Percentiles rank a stretch among this genome's conserved stretches.
Conservation (phyloP, 140 eudicot species). For the Stevia rebaudiana region DNA sequence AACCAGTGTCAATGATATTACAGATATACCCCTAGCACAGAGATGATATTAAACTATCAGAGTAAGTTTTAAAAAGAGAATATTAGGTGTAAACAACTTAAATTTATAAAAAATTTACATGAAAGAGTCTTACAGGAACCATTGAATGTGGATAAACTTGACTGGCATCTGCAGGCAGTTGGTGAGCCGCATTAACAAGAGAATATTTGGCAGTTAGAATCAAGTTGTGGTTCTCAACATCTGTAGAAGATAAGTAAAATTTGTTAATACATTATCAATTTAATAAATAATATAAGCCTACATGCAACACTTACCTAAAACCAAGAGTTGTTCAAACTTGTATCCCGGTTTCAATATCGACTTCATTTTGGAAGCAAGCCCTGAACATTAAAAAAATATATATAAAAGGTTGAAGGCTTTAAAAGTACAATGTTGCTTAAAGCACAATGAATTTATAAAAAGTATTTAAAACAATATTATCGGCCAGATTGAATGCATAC, state of each 20-base stretch:
- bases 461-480: not conserved
- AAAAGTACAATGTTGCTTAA: not conserved
- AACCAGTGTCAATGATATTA: conserved; percentile 77
- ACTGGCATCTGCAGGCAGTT: conserved; percentile 58
- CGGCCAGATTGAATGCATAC: conserved; percentile 27
- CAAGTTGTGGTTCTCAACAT: conserved; percentile 66
- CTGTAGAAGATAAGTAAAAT: conserved; percentile 28
- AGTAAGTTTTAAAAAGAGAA: conserved; percentile 5
- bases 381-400: conserved; percentile 31
- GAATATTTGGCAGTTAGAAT: conserved; percentile 76
- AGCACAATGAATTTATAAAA: not conserved
- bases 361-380: conserved; percentile 58
- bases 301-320: conserved; percentile 55
- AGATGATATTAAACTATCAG: conserved; percentile 6
- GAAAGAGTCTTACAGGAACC: conserved; percentile 59
- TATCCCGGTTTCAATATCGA: conserved; percentile 71
- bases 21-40: conserved; percentile 78
- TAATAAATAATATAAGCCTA: not conserved
- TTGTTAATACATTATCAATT: not conserved
- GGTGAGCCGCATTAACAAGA: conserved; percentile 51
- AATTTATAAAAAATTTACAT: conserved; percentile 7
- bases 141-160: conserved; percentile 61
- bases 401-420: conserved; percentile 1
- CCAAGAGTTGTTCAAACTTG: conserved; percentile 67
- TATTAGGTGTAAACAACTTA: not conserved